Evolutionary conservation across 2,329 filamentous ascomycete genomes (phyloP).

Genomic region (Pseudocercospora macadamiae): DNA sequence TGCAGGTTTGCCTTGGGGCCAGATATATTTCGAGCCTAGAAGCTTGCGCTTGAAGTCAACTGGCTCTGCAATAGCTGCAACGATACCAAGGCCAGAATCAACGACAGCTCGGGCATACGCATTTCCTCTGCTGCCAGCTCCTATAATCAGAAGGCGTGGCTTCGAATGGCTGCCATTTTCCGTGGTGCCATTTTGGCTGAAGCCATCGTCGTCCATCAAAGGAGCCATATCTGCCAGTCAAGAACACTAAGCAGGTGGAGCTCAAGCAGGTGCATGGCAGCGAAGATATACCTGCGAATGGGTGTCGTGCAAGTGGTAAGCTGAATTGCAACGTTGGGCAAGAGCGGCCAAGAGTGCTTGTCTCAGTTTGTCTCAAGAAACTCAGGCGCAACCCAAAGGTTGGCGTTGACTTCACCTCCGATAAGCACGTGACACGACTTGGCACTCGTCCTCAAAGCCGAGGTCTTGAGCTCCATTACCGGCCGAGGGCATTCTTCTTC

Average conservation of each 20-base stretch:
- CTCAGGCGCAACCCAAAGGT: neutral
- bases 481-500: constrained; percentile 4
- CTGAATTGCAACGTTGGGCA: neutral
- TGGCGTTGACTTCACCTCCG: too few species aligned
- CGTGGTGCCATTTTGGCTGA: neutral
- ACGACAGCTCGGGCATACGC: constrained; percentile 71
- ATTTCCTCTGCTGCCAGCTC: constrained; percentile 77
- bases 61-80: constrained; percentile 82
- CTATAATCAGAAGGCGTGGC: constrained; percentile 73
- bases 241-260: neutral
- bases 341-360: neutral
- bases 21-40: constrained; percentile 74
- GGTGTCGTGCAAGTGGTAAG: neutral
- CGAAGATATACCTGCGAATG: neutral
- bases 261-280: neutral
- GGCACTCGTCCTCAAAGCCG: neutral
- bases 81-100: constrained; percentile 66
- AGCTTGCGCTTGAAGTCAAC: constrained; percentile 72
- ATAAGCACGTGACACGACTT: too few species aligned
- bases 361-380: neutral
- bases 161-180: constrained; percentile 10
- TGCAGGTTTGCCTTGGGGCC: constrained; percentile 56
- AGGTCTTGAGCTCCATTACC: neutral
- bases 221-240: constrained; percentile 21
- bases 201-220: constrained; percentile 19